Base-by-base conservation (phyloP, 78 protist genomes). In the Dictyostelium brefeldianum region DNA sequence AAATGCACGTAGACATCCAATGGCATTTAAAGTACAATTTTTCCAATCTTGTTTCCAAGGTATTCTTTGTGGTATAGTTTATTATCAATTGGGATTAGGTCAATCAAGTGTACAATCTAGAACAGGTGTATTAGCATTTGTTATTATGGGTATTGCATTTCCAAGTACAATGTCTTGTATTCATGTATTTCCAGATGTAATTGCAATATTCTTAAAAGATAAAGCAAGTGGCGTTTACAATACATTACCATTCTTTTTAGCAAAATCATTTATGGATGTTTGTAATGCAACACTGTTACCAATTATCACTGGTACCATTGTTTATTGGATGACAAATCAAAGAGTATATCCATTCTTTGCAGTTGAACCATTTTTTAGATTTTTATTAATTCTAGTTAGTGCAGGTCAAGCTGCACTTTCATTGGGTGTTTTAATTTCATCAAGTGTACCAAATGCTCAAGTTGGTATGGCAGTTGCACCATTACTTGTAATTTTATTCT, bases 181-280 rank as follows among this genome's bases (percentile, higher is more conserved):
- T 5, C 41, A 62, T 15, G 53, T 82, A 36, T 70, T 85, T 27
- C 81, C 92, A 73, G 82, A 71, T 25, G 59, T 82, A 22, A 47
- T 82, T 71, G 7, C 64, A 1, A 77, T 82, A 20, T 91, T 91
- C 48, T 22, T 82, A 10, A 78, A 81, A 41, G 95, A 91, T 41
- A 57, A 89, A 29, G 95, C 95, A 4, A 62, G 83, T 6, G 90
- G 90, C 64, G 90, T 83, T 2, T 91, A 91, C 51, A 29, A 50
- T 71, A 83, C 90, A 6, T 79, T 83, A 20, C 91, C 95, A 27
- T 91, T 82, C 95, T 91, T 91, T 54, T 91, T 91, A 41, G 95
- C 89, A 0, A 91, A 91, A 25, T 81, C 90, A 18, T 65, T 69
- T 43, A 70, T 81, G 47, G 95, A 91, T 81, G 36, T 64, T 14